Evolutionary conservation across 371 early-diverging fungal genomes (phyloP).

Genomic region (Mucor lusitanicus): DNA sequence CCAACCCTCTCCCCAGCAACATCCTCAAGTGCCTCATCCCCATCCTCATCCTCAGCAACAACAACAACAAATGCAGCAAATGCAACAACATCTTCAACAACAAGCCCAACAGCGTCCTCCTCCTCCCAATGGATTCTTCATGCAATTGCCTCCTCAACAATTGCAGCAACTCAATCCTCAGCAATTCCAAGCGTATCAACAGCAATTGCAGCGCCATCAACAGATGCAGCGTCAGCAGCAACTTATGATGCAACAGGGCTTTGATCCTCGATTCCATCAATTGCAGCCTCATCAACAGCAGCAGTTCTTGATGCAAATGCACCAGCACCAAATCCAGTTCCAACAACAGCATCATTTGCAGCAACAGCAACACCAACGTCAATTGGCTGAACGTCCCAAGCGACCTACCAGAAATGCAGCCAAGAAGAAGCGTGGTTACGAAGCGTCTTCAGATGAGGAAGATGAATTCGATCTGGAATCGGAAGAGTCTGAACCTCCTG

Average conservation of each 20-base stretch:
- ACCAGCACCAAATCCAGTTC: constrained; percentile 18
- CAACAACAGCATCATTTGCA: constrained; percentile 31
- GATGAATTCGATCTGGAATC: constrained; percentile 33
- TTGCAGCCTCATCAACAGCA: constrained; percentile 30
- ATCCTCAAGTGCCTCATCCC: background rate
- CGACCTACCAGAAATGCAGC: constrained; percentile 36
- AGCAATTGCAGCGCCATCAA: constrained; percentile 19
- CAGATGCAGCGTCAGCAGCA: constrained; percentile 21
- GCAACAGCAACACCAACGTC: constrained; percentile 30
- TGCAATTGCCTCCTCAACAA: constrained; percentile 16
- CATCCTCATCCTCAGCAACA: background rate
- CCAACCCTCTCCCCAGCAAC: constrained; percentile 3
- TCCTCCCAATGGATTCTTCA: constrained; percentile 21
- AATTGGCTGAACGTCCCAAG: constrained; percentile 29
- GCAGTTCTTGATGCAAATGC: constrained; percentile 21
- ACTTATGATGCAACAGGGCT: constrained; percentile 16
- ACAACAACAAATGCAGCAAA: constrained; percentile 17
- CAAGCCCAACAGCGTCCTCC: constrained; percentile 28
- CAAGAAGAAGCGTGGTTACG: constrained; percentile 43
- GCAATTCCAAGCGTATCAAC: constrained; percentile 18
- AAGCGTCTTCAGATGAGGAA: constrained; percentile 48
- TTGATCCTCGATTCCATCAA: constrained; percentile 19
- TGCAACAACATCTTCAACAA: constrained; percentile 17
- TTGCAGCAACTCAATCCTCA: constrained; percentile 17
- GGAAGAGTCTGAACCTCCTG: constrained; percentile 30